Percentiles rank a stretch among this genome's conserved stretches.
phyloP scores from a whole-genome alignment of 2,329 filamentous ascomycete species.

The Colletotrichum plurivorum region DNA sequence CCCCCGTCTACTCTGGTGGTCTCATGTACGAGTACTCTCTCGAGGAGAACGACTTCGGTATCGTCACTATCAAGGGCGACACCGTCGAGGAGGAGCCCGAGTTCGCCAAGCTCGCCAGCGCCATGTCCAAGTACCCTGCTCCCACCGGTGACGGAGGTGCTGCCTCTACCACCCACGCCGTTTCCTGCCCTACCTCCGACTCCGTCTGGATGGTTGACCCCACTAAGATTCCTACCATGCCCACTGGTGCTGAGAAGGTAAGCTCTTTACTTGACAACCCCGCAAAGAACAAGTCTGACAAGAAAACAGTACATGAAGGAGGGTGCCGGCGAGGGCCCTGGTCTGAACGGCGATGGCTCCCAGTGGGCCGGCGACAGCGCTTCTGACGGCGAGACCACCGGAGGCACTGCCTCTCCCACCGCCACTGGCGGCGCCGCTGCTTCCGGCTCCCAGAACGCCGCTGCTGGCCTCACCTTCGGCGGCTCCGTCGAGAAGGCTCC shows the following conservation, averaged over 20 bases:
- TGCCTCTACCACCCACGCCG: conserved; percentile 61
- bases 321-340: conserved; percentile 68
- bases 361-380: conserved; percentile 62
- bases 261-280: conserved; percentile 10
- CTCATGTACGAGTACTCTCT: conserved; percentile 95
- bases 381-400: conserved; percentile 58
- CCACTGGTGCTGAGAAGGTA: conserved; percentile 58
- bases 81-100: conserved; percentile 72
- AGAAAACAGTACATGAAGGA: conserved; percentile 61
- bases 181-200: conserved; percentile 65
- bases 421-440: conserved; percentile 51
- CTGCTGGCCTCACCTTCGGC: conserved; percentile 46
- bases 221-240: conserved; percentile 66
- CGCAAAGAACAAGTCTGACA: not conserved
- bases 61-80: conserved; percentile 75
- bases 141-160: conserved; percentile 67
- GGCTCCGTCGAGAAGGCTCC: conserved; percentile 44
- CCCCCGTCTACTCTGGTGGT: conserved; percentile 91
- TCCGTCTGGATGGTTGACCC: conserved; percentile 66
- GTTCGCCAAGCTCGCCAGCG: conserved; percentile 69
- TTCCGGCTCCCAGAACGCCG: conserved; percentile 52
- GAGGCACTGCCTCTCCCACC: conserved; percentile 54
- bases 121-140: conserved; percentile 63
- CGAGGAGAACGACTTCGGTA: conserved; percentile 84
- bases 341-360: conserved; percentile 67